phyloP scores from a whole-genome alignment of 495 filamentous ascomycete genomes.

The Penicillium antarcticum region DNA sequence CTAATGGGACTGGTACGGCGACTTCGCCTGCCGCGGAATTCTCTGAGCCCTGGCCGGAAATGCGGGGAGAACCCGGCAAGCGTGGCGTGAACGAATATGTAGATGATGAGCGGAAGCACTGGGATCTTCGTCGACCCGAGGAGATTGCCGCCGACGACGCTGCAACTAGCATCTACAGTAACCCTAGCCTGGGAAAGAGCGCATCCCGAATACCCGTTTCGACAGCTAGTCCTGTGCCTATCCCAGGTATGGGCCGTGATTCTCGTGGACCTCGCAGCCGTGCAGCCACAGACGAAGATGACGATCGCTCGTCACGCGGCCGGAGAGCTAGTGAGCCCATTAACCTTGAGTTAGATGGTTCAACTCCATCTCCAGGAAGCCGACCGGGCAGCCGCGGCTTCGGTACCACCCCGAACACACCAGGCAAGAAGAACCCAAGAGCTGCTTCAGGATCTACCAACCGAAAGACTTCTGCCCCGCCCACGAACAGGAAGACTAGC shows the following conservation, averaged over 20 bases:
- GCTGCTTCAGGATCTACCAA: constrained; percentile 32
- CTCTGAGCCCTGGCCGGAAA: constrained; percentile 36
- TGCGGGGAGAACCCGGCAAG: constrained; percentile 39
- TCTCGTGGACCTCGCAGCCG: constrained; percentile 63
- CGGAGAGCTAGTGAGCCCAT: constrained; percentile 72
- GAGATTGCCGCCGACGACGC: constrained; percentile 70
- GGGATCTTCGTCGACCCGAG: constrained; percentile 76
- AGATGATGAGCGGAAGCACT: constrained; percentile 41
- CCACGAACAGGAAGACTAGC: constrained; percentile 32
- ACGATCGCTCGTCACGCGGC: constrained; percentile 57
- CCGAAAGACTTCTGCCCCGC: constrained; percentile 42
- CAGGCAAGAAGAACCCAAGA: constrained; percentile 42
- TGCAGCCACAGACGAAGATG: constrained; percentile 42
- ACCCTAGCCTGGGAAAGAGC: constrained; percentile 44
- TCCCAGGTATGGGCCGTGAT: constrained; percentile 63
- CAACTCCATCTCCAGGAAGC: constrained; percentile 39
- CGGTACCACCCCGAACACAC: constrained; percentile 25
- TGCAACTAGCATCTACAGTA: constrained; percentile 37
- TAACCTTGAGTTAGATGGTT: constrained; percentile 52
- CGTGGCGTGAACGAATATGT: constrained; percentile 32
- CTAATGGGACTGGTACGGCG: constrained; percentile 23
- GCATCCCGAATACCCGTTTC: constrained; percentile 82
- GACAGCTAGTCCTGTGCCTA: constrained; percentile 71
- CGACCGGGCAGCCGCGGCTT: constrained; percentile 44
- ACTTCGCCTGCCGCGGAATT: constrained; percentile 33